Conservation (phyloP, 345 rosid species). For the Arabidopsis suecica region DNA sequence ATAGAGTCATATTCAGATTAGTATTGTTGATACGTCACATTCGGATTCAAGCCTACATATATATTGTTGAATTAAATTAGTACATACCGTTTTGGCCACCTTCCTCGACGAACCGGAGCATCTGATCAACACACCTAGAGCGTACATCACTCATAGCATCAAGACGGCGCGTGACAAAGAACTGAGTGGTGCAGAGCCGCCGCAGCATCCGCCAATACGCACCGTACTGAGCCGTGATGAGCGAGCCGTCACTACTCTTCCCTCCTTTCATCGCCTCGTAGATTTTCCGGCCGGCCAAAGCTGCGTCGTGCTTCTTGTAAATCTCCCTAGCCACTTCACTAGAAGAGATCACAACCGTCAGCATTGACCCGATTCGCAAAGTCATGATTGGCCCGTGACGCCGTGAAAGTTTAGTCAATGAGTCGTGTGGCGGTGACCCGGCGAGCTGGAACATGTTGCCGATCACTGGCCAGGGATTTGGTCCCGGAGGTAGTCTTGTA, state of each 20-base stretch:
- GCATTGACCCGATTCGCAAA: slow-evolving; percentile 75
- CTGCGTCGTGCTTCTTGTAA: slow-evolving; percentile 77
- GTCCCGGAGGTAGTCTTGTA: slow-evolving; percentile 73
- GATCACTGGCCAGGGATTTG: slow-evolving; percentile 63
- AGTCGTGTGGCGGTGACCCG: slow-evolving; percentile 56
- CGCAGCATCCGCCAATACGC: slow-evolving; percentile 77
- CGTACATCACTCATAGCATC: slow-evolving; percentile 61
- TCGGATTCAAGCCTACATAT: too few species aligned
- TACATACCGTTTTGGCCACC: slow-evolving; percentile 48
- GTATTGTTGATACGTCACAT: too few species aligned
- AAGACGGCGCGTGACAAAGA: slow-evolving; percentile 66
- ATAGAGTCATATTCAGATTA: too few species aligned
- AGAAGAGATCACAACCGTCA: slow-evolving; percentile 75
- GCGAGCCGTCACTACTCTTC: slow-evolving; percentile 57
- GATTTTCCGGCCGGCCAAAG: slow-evolving; percentile 74
- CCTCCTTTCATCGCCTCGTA: slow-evolving; percentile 84
- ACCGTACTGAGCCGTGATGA: slow-evolving; percentile 82
- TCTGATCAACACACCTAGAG: slow-evolving; percentile 53
- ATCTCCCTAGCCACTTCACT: slow-evolving; percentile 66
- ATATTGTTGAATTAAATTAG: too few species aligned
- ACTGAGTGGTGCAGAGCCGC: slow-evolving; percentile 66
- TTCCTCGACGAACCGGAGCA: slow-evolving; percentile 57
- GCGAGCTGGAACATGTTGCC: slow-evolving; percentile 72
- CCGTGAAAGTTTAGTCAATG: slow-evolving; percentile 56
- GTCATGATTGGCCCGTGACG: slow-evolving; percentile 76